Evolutionary conservation across 805 yeast species (phyloP), one percentile per base, ranked within the genome.

Genomic region (Yarrowia porcina): DNA sequence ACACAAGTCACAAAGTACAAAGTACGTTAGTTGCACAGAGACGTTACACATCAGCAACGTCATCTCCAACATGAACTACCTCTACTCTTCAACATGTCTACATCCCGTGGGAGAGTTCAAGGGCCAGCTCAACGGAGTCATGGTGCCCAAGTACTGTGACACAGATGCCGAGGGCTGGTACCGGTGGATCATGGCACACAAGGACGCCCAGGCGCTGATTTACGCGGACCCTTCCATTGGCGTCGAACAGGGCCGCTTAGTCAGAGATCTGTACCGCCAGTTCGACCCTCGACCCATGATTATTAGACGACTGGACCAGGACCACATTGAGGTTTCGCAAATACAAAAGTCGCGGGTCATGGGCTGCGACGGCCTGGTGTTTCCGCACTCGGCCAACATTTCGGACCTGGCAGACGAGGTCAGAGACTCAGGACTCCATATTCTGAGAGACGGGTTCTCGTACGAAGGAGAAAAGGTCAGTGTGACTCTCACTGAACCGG

Each of bases 41-140:
- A 12, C 28, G 7, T 18, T 15, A 21, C 45, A 36, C 49, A n/a
- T n/a, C n/a, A n/a, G n/a, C n/a, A n/a, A n/a, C n/a, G n/a, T n/a
- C 4, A 20, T 3, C 33, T 7, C n/a, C 25, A 27, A 1, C 33
- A 50, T 52, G 49, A 18, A 56, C 38, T 56, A 30, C 21, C 30
- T 56, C 18, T 56, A 56, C 61, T 28, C 35, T 9, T 56, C 49
- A 4, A 27, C 36, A 23, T 56, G 61, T 17, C 61, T 56, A 5
- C 49, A 56, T 32, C 61, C 61, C 30, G 61, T 56, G 42, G 61
- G 61, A 7, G 47, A 39, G 30, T 56, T 27, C 61, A 56, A 39
- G 30, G 61, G 61, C 10, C 49, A 39, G 8, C 39, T 56, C 28
- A 15, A 15, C 39, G 61, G 61, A 9, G n/a, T 56, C 13, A 30